Conservation (phyloP, 179 eudicot species). For the Silene noctiflora region DNA sequence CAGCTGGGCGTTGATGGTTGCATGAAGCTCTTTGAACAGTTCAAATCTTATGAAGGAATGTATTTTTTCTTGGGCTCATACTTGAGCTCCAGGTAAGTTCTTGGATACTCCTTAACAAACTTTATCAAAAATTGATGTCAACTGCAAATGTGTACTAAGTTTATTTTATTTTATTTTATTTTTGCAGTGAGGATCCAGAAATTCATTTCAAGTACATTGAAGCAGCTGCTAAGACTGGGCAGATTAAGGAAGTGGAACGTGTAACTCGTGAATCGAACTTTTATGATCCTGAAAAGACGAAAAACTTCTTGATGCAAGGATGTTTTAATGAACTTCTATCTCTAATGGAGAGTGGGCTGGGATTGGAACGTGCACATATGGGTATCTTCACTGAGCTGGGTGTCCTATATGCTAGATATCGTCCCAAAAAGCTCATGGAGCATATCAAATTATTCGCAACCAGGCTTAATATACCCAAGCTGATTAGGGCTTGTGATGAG, state of each 20-base stretch:
- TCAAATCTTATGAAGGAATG: too few relatives aligned
- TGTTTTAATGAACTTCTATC: slow-evolving; percentile 53
- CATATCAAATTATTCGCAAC: slow-evolving; percentile 50
- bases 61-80: too few relatives aligned
- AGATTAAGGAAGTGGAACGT: slow-evolving; percentile 55
- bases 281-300: slow-evolving; percentile 52
- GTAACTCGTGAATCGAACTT: slow-evolving; percentile 54
- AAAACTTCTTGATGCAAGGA: slow-evolving; percentile 55
- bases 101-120: too few relatives aligned
- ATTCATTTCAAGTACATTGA: slow-evolving; percentile 54
- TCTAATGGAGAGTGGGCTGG: slow-evolving; percentile 58
- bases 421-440: slow-evolving; percentile 59
- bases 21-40: too few relatives aligned
- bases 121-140: too few relatives aligned
- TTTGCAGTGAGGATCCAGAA: slow-evolving; percentile 51
- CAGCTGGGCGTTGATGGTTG: too few relatives aligned
- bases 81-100: too few relatives aligned
- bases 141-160: too few relatives aligned
- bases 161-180: background rate
- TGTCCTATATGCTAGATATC: slow-evolving; percentile 51
- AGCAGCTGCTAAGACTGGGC: slow-evolving; percentile 57
- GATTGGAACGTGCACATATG: slow-evolving; percentile 56
- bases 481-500: slow-evolving; percentile 51
- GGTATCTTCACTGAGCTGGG: slow-evolving; percentile 56
- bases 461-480: slow-evolving; percentile 52